phyloP scores from a whole-genome alignment of 2,329 filamentous ascomycete genomes.

The Curvularia eragrostidis region DNA sequence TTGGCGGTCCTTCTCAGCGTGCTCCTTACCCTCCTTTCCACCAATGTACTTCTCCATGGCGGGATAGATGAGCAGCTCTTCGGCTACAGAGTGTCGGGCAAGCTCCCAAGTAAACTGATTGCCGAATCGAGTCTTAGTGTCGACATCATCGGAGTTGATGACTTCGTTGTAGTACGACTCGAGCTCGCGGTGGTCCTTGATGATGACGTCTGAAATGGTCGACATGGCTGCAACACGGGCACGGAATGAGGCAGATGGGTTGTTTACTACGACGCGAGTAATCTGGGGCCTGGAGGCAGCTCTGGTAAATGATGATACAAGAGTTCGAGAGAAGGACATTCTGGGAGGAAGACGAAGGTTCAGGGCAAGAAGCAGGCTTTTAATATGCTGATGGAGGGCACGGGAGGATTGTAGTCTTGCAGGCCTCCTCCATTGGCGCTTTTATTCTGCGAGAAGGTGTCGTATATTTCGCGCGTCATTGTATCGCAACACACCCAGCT shows the following conservation, averaged over 20 bases:
- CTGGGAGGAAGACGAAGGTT: background rate
- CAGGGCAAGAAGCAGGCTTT: background rate
- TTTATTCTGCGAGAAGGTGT: background rate
- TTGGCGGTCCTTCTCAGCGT: conserved; percentile 43
- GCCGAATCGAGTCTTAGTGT: conserved; percentile 55
- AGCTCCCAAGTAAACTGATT: conserved; percentile 63
- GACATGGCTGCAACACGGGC: conserved; percentile 6
- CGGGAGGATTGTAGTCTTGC: background rate
- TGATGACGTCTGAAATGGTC: conserved; percentile 40
- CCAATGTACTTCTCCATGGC: conserved; percentile 47
- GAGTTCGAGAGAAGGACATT: conserved; percentile 18
- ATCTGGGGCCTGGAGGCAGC: conserved; percentile 16
- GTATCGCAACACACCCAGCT: background rate
- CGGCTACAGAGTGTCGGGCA: conserved; percentile 59
- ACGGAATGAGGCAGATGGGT: conserved; percentile 13
- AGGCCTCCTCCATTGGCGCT: background rate
- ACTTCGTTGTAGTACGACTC: conserved; percentile 55
- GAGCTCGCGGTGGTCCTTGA: conserved; percentile 52
- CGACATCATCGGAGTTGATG: conserved; percentile 47
- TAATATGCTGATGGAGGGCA: conserved; percentile 1
- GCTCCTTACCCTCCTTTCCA: conserved; percentile 36
- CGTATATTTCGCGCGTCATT: conserved; percentile 1
- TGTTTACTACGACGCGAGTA: conserved; percentile 1
- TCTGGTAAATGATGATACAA: conserved; percentile 10
- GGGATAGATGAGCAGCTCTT: conserved; percentile 55